Percentiles rank a stretch among this genome's conserved stretches.
Conservation (phyloP, 1,284 basidiomycete species). For the Rhodotorula sp. region DNA sequence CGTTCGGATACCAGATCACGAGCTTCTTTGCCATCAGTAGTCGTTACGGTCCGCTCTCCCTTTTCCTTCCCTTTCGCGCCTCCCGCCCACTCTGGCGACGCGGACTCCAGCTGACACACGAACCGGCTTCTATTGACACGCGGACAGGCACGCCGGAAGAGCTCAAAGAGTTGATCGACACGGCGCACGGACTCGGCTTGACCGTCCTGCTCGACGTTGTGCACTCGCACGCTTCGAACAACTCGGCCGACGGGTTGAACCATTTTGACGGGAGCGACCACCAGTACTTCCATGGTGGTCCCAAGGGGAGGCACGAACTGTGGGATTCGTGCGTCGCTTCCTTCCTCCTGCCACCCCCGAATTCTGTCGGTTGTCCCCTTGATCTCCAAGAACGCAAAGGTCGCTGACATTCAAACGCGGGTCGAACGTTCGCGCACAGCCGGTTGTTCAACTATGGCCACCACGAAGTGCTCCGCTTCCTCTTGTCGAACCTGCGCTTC, state of each 20-base stretch:
- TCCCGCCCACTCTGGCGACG: too few species aligned
- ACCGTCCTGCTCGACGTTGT: constrained; percentile 94
- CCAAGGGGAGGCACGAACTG: constrained; percentile 84
- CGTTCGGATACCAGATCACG: constrained; percentile 97
- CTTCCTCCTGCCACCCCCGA: constrained; percentile 1
- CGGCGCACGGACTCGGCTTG: constrained; percentile 87
- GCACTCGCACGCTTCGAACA: constrained; percentile 97
- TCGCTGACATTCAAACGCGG: too few species aligned
- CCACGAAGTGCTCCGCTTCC: constrained; percentile 90
- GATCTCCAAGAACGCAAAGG: neutral
- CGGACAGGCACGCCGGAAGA: constrained; percentile 75
- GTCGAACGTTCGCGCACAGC: too few species aligned
- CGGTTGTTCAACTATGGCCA: constrained; percentile 93
- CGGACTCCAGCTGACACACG: neutral
- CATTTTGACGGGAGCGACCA: constrained; percentile 95
- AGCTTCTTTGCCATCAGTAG: constrained; percentile 97
- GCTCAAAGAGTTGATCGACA: constrained; percentile 90
- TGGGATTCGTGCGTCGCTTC: constrained; percentile 66
- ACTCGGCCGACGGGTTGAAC: constrained; percentile 92
- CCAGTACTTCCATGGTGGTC: constrained; percentile 92
- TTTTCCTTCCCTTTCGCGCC: too few species aligned
- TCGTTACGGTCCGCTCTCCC: constrained; percentile 62
- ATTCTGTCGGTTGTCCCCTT: neutral
- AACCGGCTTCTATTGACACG: too few species aligned
- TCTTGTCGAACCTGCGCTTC: constrained; percentile 90